Base-by-base conservation (phyloP, 495 filamentous ascomycete species). In the Clavariopsis aquatica region DNA sequence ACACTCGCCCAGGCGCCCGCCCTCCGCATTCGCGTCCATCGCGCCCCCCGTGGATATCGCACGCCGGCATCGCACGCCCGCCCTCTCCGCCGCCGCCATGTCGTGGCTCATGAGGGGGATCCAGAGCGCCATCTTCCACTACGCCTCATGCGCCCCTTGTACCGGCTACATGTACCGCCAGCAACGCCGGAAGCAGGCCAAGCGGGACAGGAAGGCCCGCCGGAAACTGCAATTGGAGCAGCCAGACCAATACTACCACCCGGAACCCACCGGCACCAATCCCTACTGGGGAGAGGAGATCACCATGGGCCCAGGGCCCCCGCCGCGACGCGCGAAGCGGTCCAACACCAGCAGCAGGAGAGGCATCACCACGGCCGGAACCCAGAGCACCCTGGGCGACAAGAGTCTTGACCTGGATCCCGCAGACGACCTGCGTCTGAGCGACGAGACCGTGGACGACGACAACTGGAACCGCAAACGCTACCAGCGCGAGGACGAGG, bases 251-350 rank as follows among this genome's bases (percentile, higher is more conserved):
- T 94, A 93, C 71, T 80, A 83, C 17, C 92, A 96, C 68, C 91
- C 92, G 1, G 84, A 86, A 26, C 87, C 92, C 5, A 92, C 89
- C 73, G 84, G 84, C 52, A 94, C 90, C 28, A 96, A 96, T 69
- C 85, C 85, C 49, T 90, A 89, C 75, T 96, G 92, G 92, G 75
- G 76, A 8, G 90, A 93, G 65, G 92, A 96, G 76, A 92, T 96
- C 54, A 77, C 78, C 47, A 77, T 92, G 74, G 92, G 92, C 0
- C 92, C 92, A 6, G 85, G 85, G 0, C 82, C 90, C 36, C 83
- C 87, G 28, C 84, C 84, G 70, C 84, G 87, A 65, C 78, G 80
- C 26, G 81, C 83, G 54, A 82, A 78, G 47, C 79, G 80, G 26
- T 79, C 77, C 64, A 82, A 82, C 69, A 80, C 72, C 38, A 73